These are phyloP conservation scores for Termitomyces sp. DNA, from an alignment of 768 basidiomycete species.

Conservation along the genomic window DNA sequence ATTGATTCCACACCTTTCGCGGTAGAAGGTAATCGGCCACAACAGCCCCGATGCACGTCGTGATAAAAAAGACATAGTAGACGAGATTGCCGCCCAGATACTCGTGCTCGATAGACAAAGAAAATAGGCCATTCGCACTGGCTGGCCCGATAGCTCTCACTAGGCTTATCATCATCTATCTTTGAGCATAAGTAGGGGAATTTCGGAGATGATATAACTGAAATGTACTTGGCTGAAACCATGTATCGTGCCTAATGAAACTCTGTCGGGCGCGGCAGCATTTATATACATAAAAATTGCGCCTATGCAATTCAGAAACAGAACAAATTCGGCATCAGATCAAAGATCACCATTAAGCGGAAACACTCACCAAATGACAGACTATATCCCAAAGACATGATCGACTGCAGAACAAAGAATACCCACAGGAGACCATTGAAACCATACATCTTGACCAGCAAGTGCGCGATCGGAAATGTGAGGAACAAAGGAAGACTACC, in stretches of 20 bases:
- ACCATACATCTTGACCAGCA: not conserved
- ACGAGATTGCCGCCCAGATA: constrained; percentile 54
- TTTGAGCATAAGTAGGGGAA: not conserved
- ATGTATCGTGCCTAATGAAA: constrained; percentile 65
- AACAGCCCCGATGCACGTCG: constrained; percentile 24
- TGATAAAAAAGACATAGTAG: constrained; percentile 35
- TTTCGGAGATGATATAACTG: too few relatives aligned
- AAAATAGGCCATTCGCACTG: constrained; percentile 58
- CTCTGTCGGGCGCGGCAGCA: constrained; percentile 60
- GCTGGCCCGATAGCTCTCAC: constrained; percentile 52
- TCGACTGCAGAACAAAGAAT: not conserved
- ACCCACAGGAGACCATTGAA: not conserved
- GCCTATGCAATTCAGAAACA: constrained; percentile 29
- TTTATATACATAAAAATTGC: constrained; percentile 68
- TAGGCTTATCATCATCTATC: constrained; percentile 31
- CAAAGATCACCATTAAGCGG: not conserved
- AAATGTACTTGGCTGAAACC: constrained; percentile 30
- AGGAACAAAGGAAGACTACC: not conserved
- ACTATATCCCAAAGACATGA: constrained; percentile 22
- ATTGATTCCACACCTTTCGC: constrained; percentile 15
- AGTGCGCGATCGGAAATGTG: not conserved
- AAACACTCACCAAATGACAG: not conserved
- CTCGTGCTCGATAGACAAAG: constrained; percentile 51
- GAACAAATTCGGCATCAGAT: not conserved
- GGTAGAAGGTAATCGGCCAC: constrained; percentile 31